phyloP scores from a whole-genome alignment of 2,329 filamentous ascomycete species.

The Thielaviopsis euricoi region DNA sequence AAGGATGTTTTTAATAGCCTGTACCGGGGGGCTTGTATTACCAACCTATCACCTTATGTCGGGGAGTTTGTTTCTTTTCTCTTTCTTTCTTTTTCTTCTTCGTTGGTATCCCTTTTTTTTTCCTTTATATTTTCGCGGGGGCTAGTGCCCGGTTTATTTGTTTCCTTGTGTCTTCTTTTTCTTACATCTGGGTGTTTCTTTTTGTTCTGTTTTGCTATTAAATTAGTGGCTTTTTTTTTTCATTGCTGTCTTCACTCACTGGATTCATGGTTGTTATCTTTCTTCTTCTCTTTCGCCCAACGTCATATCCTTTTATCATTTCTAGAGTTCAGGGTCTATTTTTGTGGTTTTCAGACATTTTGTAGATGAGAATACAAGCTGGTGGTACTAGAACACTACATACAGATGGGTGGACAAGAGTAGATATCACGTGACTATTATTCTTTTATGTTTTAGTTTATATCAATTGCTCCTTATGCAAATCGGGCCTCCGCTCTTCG shows the following conservation, averaged over 20 bases:
- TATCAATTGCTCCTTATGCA: neutral
- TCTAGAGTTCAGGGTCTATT: neutral
- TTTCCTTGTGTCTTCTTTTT: no score
- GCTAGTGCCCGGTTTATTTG: no score
- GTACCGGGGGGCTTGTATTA: neutral
- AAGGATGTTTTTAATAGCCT: neutral
- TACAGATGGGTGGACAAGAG: no score
- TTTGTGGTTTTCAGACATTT: neutral
- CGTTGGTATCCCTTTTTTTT: neutral
- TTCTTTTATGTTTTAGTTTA: no score
- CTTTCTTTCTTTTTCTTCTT: neutral
- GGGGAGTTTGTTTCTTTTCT: neutral
- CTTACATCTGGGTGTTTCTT: neutral
- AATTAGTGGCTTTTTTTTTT: no score
- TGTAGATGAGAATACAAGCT: neutral
- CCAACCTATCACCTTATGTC: neutral
- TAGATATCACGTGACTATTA: no score
- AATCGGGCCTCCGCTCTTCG: constrained; percentile 1
- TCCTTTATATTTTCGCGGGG: no score
- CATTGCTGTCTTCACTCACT: no score
- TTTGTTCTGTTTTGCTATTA: neutral
- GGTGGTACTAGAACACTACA: no score
- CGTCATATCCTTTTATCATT: neutral
- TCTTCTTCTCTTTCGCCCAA: neutral
- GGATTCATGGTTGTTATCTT: neutral